These are phyloP conservation scores for Chlorophyllum brunneum DNA, from an alignment of 768 basidiomycete species.

Conservation along the genomic window DNA sequence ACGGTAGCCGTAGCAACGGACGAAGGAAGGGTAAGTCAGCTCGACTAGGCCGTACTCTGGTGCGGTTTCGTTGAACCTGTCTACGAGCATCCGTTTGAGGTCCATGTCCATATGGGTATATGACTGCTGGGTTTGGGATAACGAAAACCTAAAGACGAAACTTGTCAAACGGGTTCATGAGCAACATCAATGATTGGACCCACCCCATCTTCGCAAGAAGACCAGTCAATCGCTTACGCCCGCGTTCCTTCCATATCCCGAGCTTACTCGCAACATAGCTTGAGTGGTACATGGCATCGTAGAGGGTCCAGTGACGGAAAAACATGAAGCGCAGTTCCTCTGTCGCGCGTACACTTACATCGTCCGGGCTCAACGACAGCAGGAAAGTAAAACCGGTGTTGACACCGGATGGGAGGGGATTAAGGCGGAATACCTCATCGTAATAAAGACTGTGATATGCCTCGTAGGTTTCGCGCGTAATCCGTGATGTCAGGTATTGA, in stretches of 20 bases:
- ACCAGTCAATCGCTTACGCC: conserved; percentile 84
- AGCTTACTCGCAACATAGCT: conserved; percentile 93
- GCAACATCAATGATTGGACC: conserved; percentile 18
- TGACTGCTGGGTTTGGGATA: conserved; percentile 90
- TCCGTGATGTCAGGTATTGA: conserved; percentile 85
- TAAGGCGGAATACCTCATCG: conserved; percentile 92
- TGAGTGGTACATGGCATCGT: conserved; percentile 97
- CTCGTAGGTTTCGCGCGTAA: conserved; percentile 86
- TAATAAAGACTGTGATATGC: conserved; percentile 72
- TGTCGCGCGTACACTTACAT: conserved; percentile 72
- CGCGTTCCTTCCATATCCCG: conserved; percentile 95
- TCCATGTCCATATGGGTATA: conserved; percentile 97
- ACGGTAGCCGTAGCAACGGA: conserved; percentile 86
- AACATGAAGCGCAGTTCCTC: conserved; percentile 94
- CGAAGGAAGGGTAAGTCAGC: conserved; percentile 90
- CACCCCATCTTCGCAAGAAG: conserved; percentile 98
- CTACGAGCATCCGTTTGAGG: conserved; percentile 74
- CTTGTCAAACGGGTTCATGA: not conserved
- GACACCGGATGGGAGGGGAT: conserved; percentile 46
- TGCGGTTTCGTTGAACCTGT: conserved; percentile 83
- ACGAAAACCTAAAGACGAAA: conserved; percentile 66
- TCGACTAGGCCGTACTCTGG: conserved; percentile 96
- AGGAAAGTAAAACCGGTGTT: conserved; percentile 28
- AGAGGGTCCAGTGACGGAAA: conserved; percentile 96
- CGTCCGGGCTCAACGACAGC: conserved; percentile 72